Evolutionary conservation across 148 eudicot genomes (phyloP).

Genomic region (Camellia granthamiana): DNA sequence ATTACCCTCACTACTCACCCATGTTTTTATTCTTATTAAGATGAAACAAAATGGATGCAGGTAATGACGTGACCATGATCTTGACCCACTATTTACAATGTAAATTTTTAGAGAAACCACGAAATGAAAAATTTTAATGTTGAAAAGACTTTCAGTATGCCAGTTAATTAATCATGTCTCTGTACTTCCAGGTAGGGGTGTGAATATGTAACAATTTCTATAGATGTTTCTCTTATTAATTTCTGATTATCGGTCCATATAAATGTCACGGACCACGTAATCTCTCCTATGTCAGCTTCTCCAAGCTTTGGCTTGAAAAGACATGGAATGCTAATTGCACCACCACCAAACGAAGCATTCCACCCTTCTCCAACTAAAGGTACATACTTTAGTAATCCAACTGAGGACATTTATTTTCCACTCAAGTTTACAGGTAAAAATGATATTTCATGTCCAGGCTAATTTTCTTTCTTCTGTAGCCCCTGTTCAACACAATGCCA

Average conservation of each 20-base stretch:
- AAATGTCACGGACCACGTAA: conserved; percentile 12
- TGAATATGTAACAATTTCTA: neutral
- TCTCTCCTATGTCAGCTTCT: conserved; percentile 21
- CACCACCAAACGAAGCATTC: conserved; percentile 14
- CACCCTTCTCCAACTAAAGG: conserved; percentile 27
- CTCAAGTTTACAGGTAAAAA: neutral
- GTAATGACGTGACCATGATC: neutral
- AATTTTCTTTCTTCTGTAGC: conserved; percentile 22
- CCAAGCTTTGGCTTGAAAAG: conserved; percentile 17
- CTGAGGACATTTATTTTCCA: neutral
- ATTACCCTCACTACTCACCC: neutral
- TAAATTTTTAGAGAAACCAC: neutral
- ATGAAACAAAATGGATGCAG: conserved; percentile 1
- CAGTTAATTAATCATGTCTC: neutral
- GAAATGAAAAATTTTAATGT: neutral
- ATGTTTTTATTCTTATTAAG: neutral
- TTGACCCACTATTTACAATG: neutral
- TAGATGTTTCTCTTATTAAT: neutral
- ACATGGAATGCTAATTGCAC: conserved; percentile 19
- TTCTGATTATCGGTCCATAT: neutral
- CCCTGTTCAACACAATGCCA: conserved; percentile 11
- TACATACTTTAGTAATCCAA: conserved; percentile 10
- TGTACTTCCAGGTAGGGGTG: neutral
- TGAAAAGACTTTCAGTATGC: neutral
- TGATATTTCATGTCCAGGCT: neutral